Evolutionary conservation across 495 filamentous ascomycete species (phyloP), one percentile per base, ranked within the genome.

Genomic region (Aspergillus funiculosus): DNA sequence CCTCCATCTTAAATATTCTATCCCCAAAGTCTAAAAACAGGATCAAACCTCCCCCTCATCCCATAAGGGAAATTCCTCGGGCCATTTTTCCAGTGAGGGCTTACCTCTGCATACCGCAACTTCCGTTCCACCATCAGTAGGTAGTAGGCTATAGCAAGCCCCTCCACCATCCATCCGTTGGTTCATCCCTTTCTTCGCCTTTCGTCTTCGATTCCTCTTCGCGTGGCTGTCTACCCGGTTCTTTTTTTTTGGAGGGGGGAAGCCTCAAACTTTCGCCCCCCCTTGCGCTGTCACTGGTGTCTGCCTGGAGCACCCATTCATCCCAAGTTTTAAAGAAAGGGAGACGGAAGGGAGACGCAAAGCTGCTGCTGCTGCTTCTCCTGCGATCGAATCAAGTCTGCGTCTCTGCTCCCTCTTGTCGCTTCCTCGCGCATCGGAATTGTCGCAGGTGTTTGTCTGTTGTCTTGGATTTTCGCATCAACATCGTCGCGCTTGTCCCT

Each of bases 31-130:
- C 38, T 41, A 41, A 48, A 41, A 41, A 41, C 46, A 44, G 32
- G 21, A 31, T 27, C 28, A 18, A 17, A 11, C 36, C 28, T 21
- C 30, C 19, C 54, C 39, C 32, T 20, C 7, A 15, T 46, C 55
- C 51, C 44, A 46, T 39, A 58, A 58, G 48, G 51, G 55, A 52
- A 54, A 54, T 51, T 46, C 50, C 41, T 53, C 48, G 51, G 55
- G 18, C 37, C 21, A 54, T 50, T 52, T 46, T 40, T 40, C 48
- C 48, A 54, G 38, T 47, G 48, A 58, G 45, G 47, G 31, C 26
- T 43, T 35, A 45, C 46, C 50, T 48, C 50, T 58, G 55, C 55
- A 58, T 58, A 58, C 55, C 55, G 55, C 55, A 58, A 58, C 54
- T 57, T 57, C 44, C 43, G 53, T 31, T 41, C 48, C 42, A 42